phyloP scores from a whole-genome alignment of 169 alveolate genomes.

The Plasmodium coatneyi region DNA sequence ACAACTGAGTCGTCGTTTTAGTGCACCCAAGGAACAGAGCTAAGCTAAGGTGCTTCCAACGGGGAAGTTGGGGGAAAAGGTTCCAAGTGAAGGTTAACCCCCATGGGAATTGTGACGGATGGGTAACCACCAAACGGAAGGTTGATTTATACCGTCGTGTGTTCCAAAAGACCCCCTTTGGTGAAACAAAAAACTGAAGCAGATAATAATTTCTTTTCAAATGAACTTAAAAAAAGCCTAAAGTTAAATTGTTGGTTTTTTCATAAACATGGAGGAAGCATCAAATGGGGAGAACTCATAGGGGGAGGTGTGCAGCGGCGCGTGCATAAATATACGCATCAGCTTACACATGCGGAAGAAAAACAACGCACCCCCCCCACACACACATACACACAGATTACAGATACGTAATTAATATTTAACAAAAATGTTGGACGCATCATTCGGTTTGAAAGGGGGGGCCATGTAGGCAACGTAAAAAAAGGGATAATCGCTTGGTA shows the following conservation, averaged over 20 bases:
- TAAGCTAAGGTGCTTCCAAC: background rate
- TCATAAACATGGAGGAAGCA: background rate
- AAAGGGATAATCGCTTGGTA: constrained; percentile 28
- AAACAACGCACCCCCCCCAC: background rate
- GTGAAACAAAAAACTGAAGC: background rate
- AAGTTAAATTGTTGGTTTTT: background rate
- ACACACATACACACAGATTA: background rate
- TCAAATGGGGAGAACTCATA: background rate
- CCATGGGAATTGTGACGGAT: background rate
- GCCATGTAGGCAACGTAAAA: constrained; percentile 11
- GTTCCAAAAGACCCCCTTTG: background rate
- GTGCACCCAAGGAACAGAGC: background rate
- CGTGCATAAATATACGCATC: background rate
- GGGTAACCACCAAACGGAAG: background rate
- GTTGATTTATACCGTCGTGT: background rate
- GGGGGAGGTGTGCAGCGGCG: background rate
- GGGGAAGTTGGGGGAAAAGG: background rate
- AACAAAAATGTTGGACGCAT: background rate
- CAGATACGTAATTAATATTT: background rate
- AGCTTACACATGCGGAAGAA: background rate
- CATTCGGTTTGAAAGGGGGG: background rate
- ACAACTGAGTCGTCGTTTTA: background rate
- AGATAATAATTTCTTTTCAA: background rate
- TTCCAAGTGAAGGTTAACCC: background rate
- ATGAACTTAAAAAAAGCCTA: background rate